Evolutionary conservation across 2,329 filamentous ascomycete species (phyloP), one percentile per base, ranked within the genome.

Genomic region (Ophiocordyceps robertsii): DNA sequence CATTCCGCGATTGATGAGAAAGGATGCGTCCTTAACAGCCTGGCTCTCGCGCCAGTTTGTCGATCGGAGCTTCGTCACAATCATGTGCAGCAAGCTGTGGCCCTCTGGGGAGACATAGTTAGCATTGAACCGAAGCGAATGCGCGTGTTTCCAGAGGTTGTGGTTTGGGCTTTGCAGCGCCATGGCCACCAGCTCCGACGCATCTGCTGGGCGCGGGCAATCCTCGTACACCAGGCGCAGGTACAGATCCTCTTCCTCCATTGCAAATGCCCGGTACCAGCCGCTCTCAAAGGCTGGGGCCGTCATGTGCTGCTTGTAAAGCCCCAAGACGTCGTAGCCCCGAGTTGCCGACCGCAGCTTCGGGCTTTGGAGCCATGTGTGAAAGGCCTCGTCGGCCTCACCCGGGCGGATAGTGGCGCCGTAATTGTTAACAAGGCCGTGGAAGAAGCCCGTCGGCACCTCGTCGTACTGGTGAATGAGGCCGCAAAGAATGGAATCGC

Each of bases 71-170:
- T 40, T 42, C 5, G 41, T 9, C 29, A 49, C 41, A 16, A 49
- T 42, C 6, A 39, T 38, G 21, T 49, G 47, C 13, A 49, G 13
- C 4, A 43, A 41, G 3, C 19, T 32, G 17, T n/a, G 4, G 32
- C 47, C 27, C 32, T 29, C 10, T 6, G 6, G 16, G 24, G 39
- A 35, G 8, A 38, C 29, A 12, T 40, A 49, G 8, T 37, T 8
- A 11, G 46, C 40, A 10, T 45, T 13, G 9, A 49, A 49, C 2
- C 29, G 9, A 7, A 49, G 21, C 2, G 27, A n/a, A 4, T 9
- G 14, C 29, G 27, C n/a, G 6, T 39, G 39, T 1, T 24, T 16
- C 29, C 19, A 35, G 17, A 42, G 13, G n/a, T 5, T 17, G 10
- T 24, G 37, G 7, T 21, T 38, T 6, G 14, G 17, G 1, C 7